Evolutionary conservation across 805 yeast genomes (phyloP).

Genomic region (Tetrapisispora pingtungensis): DNA sequence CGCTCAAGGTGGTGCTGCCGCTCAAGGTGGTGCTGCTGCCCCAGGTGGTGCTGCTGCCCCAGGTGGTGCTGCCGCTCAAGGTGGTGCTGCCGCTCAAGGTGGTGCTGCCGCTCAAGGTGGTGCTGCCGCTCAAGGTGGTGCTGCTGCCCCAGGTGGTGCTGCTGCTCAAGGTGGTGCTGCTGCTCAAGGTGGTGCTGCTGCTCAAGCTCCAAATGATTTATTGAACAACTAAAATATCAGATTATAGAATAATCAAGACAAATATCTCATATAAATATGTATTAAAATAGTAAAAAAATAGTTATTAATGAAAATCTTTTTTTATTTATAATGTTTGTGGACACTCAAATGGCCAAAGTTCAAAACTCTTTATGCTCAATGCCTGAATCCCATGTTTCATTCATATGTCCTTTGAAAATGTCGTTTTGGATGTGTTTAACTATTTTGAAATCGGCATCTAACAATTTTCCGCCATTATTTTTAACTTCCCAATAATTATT

Average conservation of each 20-base stretch:
- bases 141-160: slow-evolving; percentile 1
- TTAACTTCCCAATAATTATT: slow-evolving; percentile 42
- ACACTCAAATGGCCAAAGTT: too few species aligned
- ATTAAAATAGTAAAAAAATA: neutral
- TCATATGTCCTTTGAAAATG: slow-evolving; percentile 43
- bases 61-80: neutral
- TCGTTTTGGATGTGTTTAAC: slow-evolving; percentile 35
- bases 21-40: slow-evolving; percentile 1
- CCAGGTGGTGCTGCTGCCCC: neutral
- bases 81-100: neutral
- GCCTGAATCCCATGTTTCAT: slow-evolving; percentile 54
- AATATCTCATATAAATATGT: neutral
- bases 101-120: slow-evolving; percentile 2
- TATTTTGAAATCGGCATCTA: slow-evolving; percentile 35
- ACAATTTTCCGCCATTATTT: slow-evolving; percentile 20
- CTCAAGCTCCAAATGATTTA: neutral
- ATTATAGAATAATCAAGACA: neutral
- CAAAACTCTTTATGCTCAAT: neutral
- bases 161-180: slow-evolving; percentile 2
- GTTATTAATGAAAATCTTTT: too few species aligned
- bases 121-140: neutral
- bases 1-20: slow-evolving; percentile 1
- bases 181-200: slow-evolving; percentile 3
- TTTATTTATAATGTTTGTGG: too few species aligned
- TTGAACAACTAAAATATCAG: neutral